Base-by-base conservation (phyloP, 2,329 filamentous ascomycete genomes). In the Septoria linicola region DNA sequence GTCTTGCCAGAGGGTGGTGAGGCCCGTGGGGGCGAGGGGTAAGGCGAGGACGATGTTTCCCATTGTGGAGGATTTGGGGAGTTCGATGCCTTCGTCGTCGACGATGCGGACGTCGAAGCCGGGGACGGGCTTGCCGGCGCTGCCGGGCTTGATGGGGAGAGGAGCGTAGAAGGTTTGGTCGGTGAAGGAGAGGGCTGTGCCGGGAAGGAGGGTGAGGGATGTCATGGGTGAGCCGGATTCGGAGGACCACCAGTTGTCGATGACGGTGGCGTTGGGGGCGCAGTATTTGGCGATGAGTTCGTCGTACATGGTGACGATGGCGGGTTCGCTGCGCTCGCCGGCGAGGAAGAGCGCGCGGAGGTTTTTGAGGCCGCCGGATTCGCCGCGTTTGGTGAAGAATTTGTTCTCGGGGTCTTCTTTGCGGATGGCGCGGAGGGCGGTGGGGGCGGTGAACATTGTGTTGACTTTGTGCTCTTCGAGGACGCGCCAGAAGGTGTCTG, bases 101-200 rank as follows among this genome's bases (percentile, higher is more conserved):
- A 96, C 89, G 11, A 92, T 78, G 13, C 85, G 80, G 3, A 96
- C 86, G 62, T 96, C 88, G 63, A 95, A 96, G 0, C 91, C 92
- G 0, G 90, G 91, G 84, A 95, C 89, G 0, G 90, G 81, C 67
- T 95, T 93, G 0, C 91, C 91, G 4, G 91, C 92, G 54, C 88
- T 92, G 1, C 92, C 92, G 1, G 90, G 88, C 61, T 87, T 90
- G 66, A 92, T 81, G 0, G 72, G 68, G 23, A 87, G 70, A 1
- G 85, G 80, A 32, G 72, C 72, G 41, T 68, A 66, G 23, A 62
- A 60, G 13, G 69, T 64, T 13, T 68, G 65, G 3, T 75, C 76
- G 10, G 66, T 69, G 42, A 80, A 76, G 52, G 83, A 70, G 43
- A 75, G 72, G 0, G 80, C 86, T 0, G 80, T 78, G 36, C 81